These are phyloP conservation scores for Acanthamoeba culbertsoni DNA, from an alignment of 208 protist genomes.

Conservation along the genomic window DNA sequence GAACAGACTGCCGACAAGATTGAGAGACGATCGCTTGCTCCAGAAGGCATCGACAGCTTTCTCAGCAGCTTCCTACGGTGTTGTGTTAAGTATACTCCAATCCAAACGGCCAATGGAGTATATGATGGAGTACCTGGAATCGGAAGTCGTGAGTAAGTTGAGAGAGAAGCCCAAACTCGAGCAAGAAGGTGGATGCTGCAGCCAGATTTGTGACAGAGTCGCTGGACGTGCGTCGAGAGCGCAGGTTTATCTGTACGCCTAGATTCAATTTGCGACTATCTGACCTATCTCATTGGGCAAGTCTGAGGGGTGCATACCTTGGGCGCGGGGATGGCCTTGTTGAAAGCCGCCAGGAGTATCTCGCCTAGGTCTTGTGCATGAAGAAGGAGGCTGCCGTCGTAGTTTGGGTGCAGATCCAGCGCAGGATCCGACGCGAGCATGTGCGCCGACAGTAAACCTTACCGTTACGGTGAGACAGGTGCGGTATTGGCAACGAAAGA, in stretches of 20 bases:
- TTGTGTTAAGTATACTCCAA: neutral
- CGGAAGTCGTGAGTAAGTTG: conserved; percentile 41
- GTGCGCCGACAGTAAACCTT: conserved; percentile 8
- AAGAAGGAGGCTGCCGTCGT: neutral
- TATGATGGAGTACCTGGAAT: conserved; percentile 23
- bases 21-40: conserved; percentile 60
- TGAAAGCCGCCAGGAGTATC: neutral
- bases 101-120: neutral
- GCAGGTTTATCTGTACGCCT: neutral
- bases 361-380: neutral
- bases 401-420: neutral
- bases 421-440: conserved; percentile 1
- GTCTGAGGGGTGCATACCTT: neutral
- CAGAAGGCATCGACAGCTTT: conserved; percentile 68
- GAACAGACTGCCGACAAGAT: conserved; percentile 76
- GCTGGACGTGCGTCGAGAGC: neutral
- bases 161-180: conserved; percentile 74
- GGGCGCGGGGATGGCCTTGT: neutral
- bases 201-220: neutral
- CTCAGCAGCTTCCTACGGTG: conserved; percentile 56
- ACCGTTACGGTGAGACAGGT: no score
- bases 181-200: neutral
- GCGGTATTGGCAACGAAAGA: conserved; percentile 32
- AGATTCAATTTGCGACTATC: no score
- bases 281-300: neutral